Conservation (phyloP, 2,329 filamentous ascomycete species). For the Podosphaera aphanis region DNA sequence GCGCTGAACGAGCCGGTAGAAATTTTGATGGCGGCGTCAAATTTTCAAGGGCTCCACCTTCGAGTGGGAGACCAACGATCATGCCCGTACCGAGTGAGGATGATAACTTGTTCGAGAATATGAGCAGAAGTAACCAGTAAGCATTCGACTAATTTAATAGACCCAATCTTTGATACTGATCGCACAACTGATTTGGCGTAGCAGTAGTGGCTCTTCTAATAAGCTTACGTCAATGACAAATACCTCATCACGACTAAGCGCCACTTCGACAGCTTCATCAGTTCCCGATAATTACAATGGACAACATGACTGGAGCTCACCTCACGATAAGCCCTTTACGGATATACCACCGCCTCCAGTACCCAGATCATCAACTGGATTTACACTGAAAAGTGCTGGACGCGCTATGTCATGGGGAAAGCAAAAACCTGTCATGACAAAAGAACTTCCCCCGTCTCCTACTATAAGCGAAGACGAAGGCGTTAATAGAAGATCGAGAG, state of each 20-base stretch:
- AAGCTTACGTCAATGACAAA: slow-evolving; percentile 17
- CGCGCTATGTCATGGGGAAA: slow-evolving; percentile 16
- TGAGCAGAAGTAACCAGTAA: slow-evolving; percentile 15
- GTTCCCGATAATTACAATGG: slow-evolving; percentile 10
- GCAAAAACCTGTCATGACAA: slow-evolving; percentile 11
- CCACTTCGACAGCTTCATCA: slow-evolving; percentile 16
- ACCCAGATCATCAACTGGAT: slow-evolving; percentile 11
- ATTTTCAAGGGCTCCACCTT: slow-evolving; percentile 7
- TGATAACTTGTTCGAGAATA: slow-evolving; percentile 16
- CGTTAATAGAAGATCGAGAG: slow-evolving; percentile 9
- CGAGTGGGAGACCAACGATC: slow-evolving; percentile 7
- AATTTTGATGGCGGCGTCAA: slow-evolving; percentile 16
- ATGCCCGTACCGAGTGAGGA: slow-evolving; percentile 13
- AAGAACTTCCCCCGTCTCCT: slow-evolving; percentile 8
- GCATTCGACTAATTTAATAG: slow-evolving; percentile 3
- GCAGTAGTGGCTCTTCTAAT: slow-evolving; percentile 17
- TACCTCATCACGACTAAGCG: slow-evolving; percentile 17
- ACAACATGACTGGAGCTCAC: slow-evolving; percentile 13
- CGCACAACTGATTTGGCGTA: slow-evolving; percentile 9
- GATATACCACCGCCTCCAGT: slow-evolving; percentile 14
- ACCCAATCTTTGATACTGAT: not conserved
- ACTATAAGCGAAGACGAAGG: slow-evolving; percentile 6
- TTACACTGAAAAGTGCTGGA: slow-evolving; percentile 15
- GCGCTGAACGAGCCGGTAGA: slow-evolving; percentile 7
- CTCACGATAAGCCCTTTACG: slow-evolving; percentile 13